phyloP scores from a whole-genome alignment of 352 stramenopile genomes.

The Phytophthora lateralis region DNA sequence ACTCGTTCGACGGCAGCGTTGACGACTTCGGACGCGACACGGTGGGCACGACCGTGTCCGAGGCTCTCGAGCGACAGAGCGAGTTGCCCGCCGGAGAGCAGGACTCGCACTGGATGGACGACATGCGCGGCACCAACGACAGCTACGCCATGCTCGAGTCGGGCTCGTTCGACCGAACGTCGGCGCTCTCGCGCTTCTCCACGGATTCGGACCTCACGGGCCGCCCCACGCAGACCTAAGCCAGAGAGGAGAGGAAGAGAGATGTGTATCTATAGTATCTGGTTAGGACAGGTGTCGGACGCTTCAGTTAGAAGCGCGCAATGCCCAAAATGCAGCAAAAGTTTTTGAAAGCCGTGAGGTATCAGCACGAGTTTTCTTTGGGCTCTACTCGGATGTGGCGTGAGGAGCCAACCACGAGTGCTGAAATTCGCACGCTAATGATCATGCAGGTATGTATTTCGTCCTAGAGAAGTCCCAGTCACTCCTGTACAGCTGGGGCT shows the following conservation, averaged over 20 bases:
- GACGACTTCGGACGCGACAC: conserved; percentile 47
- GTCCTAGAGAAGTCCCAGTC: conserved; percentile 19
- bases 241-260: conserved; percentile 20
- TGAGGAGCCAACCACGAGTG: no score
- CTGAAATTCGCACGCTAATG: background rate
- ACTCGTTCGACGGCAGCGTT: conserved; percentile 57
- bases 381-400: no score
- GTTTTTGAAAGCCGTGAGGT: conserved; percentile 31
- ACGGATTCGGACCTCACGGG: conserved; percentile 64
- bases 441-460: conserved; percentile 37
- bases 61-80: conserved; percentile 32
- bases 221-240: conserved; percentile 40
- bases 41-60: conserved; percentile 35
- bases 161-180: conserved; percentile 72
- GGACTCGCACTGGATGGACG: conserved; percentile 76
- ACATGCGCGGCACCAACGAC: conserved; percentile 83
- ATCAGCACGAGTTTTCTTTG: background rate
- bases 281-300: conserved; percentile 27
- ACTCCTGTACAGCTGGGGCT: conserved; percentile 17
- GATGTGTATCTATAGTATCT: conserved; percentile 55
- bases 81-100: conserved; percentile 28
- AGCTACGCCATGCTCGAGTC: conserved; percentile 86
- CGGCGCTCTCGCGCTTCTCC: conserved; percentile 75
- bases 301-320: conserved; percentile 8
- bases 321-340: conserved; percentile 25